Evolutionary conservation across 805 yeast species (phyloP).

Genomic region (Saturnispora sanitii): DNA sequence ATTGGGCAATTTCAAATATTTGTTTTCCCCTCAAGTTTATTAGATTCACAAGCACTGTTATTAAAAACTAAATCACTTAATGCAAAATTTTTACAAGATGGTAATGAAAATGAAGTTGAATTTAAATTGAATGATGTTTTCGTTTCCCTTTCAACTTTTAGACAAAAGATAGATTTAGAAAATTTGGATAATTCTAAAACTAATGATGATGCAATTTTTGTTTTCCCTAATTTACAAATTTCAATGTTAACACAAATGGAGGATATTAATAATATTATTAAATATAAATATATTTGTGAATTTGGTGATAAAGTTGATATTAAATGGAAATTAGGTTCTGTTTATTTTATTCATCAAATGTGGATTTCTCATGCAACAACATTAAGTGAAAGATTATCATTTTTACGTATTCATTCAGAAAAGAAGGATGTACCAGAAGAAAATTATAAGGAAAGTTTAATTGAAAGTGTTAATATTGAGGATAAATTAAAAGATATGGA

Average conservation of each 20-base stretch:
- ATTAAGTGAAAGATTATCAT: slow-evolving; percentile 47
- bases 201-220: slow-evolving; percentile 63
- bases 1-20: slow-evolving; percentile 50
- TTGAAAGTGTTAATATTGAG: slow-evolving; percentile 29
- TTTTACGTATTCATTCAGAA: slow-evolving; percentile 25
- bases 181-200: slow-evolving; percentile 25
- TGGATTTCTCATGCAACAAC: slow-evolving; percentile 78
- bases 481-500: slow-evolving; percentile 39
- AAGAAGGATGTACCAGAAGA: slow-evolving; percentile 23
- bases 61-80: slow-evolving; percentile 44
- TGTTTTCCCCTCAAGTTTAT: slow-evolving; percentile 73
- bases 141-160: slow-evolving; percentile 57
- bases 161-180: slow-evolving; percentile 41
- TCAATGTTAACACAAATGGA: slow-evolving; percentile 84
- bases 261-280: slow-evolving; percentile 41
- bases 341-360: slow-evolving; percentile 86
- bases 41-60: slow-evolving; percentile 68
- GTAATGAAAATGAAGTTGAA: slow-evolving; percentile 43
- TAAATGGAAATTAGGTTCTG: slow-evolving; percentile 89
- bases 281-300: slow-evolving; percentile 57
- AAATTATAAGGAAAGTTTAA: slow-evolving; percentile 26
- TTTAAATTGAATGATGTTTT: slow-evolving; percentile 52
- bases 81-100: slow-evolving; percentile 44
- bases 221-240: slow-evolving; percentile 66
- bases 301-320: slow-evolving; percentile 89